phyloP scores from a whole-genome alignment of 2,329 filamentous ascomycete species.

The Incumbomyces lentus region DNA sequence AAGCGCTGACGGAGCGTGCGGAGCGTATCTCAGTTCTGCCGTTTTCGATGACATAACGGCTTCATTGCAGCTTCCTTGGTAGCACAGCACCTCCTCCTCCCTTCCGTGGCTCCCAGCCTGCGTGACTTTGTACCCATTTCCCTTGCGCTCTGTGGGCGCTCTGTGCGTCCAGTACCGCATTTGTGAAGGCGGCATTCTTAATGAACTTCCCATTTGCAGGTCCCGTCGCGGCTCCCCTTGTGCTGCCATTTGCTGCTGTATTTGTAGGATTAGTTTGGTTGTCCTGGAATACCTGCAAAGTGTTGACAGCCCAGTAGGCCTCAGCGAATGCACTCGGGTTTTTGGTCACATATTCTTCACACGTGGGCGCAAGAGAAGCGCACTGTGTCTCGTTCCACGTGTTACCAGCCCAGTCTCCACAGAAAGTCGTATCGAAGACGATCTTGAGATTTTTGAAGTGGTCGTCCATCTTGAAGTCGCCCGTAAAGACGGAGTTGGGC shows the following conservation, averaged over 20 bases:
- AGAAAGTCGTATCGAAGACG: slow-evolving; percentile 46
- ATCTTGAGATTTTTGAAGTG: slow-evolving; percentile 35
- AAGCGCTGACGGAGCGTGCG: too few relatives aligned
- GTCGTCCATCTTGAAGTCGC: slow-evolving; percentile 31
- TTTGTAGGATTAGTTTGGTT: background rate
- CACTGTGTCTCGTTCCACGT: slow-evolving; percentile 33
- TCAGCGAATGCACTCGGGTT: slow-evolving; percentile 59
- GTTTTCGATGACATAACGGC: too few relatives aligned
- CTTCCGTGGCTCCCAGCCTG: background rate
- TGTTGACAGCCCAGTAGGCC: slow-evolving; percentile 67
- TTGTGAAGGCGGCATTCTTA: background rate
- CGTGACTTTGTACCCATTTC: background rate
- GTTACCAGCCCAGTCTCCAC: slow-evolving; percentile 45
- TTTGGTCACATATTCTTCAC: slow-evolving; percentile 57
- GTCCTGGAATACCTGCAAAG: slow-evolving; percentile 49
- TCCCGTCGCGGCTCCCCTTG: background rate
- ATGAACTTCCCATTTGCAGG: background rate
- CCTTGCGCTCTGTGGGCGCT: background rate
- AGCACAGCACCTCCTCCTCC: background rate
- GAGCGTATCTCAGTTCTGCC: too few relatives aligned
- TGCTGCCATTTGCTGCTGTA: background rate
- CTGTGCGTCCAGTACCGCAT: background rate
- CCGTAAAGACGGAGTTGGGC: slow-evolving; percentile 35
- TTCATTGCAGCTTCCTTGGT: background rate
- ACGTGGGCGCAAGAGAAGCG: slow-evolving; percentile 55